A percentile compares a stretch with the other conserved stretches of the same genome.
Evolutionary conservation across 176 grass and related monocot genomes (phyloP).

Genomic region (Triticum monococcum): DNA sequence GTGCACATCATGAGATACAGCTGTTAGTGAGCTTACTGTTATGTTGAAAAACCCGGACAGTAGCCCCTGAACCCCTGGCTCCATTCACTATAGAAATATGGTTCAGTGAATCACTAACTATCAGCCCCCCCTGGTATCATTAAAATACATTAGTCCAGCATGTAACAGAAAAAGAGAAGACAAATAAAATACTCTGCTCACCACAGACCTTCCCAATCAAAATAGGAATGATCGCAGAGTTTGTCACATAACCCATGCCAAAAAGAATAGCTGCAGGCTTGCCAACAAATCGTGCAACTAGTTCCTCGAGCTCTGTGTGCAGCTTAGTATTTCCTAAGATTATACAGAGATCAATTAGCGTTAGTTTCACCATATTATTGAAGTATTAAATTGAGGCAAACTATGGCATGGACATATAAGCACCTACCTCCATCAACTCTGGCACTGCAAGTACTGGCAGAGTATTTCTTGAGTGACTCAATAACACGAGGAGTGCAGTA

Average conservation of each 20-base stretch:
- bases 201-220: slow-evolving; percentile 70
- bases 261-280: slow-evolving; percentile 87
- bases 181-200: neutral
- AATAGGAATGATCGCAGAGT: slow-evolving; percentile 83
- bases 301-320: slow-evolving; percentile 72
- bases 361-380: slow-evolving; percentile 15
- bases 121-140: slow-evolving; percentile 68
- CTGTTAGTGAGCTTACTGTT: slow-evolving; percentile 68
- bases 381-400: slow-evolving; percentile 3
- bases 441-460: slow-evolving; percentile 76
- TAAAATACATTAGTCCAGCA: slow-evolving; percentile 26
- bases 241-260: slow-evolving; percentile 96
- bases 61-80: slow-evolving; percentile 80
- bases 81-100: slow-evolving; percentile 98
- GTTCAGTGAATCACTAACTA: slow-evolving; percentile 93
- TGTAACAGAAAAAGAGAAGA: neutral
- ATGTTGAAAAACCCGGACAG: slow-evolving; percentile 88
- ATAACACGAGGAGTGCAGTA: slow-evolving; percentile 94
- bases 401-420: slow-evolving; percentile 19
- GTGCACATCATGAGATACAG: slow-evolving; percentile 9
- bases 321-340: slow-evolving; percentile 78
- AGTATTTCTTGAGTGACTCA: slow-evolving; percentile 86
- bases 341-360: slow-evolving; percentile 8
- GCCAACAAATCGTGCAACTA: slow-evolving; percentile 80
- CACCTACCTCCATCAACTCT: slow-evolving; percentile 73